These are phyloP conservation scores for Mariannaea elegans DNA, from an alignment of 2,329 filamentous ascomycete species.

Conservation along the genomic window DNA sequence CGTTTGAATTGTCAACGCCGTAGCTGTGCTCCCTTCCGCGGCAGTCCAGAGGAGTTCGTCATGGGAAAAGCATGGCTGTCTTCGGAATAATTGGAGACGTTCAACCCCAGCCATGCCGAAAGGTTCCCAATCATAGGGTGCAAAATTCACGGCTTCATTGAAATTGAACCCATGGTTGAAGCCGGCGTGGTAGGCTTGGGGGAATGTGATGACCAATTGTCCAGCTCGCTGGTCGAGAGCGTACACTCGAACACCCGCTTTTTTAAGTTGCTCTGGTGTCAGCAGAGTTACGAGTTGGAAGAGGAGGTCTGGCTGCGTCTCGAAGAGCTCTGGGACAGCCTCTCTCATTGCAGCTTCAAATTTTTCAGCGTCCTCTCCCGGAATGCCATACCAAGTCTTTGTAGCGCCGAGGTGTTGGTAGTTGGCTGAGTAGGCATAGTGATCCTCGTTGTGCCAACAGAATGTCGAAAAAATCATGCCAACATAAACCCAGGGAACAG, in stretches of 20 bases:
- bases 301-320: slow-evolving; percentile 93
- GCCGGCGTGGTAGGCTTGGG: slow-evolving; percentile 95
- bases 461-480: slow-evolving; percentile 99
- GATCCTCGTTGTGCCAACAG: slow-evolving; percentile 99
- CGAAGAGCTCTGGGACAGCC: slow-evolving; percentile 94
- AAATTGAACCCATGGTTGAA: slow-evolving; percentile 99
- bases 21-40: slow-evolving; percentile 76
- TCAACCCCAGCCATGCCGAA: slow-evolving; percentile 88
- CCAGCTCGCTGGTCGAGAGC: slow-evolving; percentile 96
- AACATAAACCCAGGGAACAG: slow-evolving; percentile 98
- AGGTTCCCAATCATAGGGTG: slow-evolving; percentile 93
- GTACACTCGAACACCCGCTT: slow-evolving; percentile 91
- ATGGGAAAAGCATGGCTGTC: slow-evolving; percentile 96
- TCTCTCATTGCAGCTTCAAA: slow-evolving; percentile 96
- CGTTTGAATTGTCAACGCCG: slow-evolving; percentile 77
- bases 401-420: slow-evolving; percentile 98
- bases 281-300: slow-evolving; percentile 98
- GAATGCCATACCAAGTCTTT: slow-evolving; percentile 99
- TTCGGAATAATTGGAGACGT: slow-evolving; percentile 84
- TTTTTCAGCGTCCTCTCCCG: slow-evolving; percentile 89
- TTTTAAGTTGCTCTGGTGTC: slow-evolving; percentile 90
- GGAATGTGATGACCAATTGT: slow-evolving; percentile 96
- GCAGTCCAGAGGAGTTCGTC: slow-evolving; percentile 94
- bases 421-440: slow-evolving; percentile 97
- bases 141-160: slow-evolving; percentile 98